Percentiles rank a stretch among this genome's conserved stretches.
These are phyloP conservation scores for Cladorrhinum sp. DNA, from an alignment of 2,329 filamentous ascomycete genomes.

Conservation along the genomic window DNA sequence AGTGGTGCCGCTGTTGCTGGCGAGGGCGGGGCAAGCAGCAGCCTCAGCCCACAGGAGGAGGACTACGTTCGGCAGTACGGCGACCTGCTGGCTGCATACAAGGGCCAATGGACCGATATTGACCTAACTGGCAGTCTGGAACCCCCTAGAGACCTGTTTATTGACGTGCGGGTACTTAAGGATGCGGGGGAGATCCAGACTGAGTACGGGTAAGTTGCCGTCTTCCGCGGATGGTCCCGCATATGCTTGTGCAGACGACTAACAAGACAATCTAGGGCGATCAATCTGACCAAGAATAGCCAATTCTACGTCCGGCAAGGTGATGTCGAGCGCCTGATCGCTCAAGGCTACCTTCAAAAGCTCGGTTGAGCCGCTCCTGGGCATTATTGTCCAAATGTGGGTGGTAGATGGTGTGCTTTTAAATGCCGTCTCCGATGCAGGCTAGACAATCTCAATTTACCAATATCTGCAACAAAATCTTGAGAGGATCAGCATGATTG, in stretches of 20 bases:
- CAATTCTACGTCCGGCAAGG: slow-evolving; percentile 96
- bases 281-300: slow-evolving; percentile 95
- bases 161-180: slow-evolving; percentile 92
- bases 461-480: background rate
- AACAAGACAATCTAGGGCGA: slow-evolving; percentile 59
- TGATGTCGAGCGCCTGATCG: slow-evolving; percentile 90
- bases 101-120: slow-evolving; percentile 97
- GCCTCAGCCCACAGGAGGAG: slow-evolving; percentile 90
- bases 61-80: slow-evolving; percentile 92
- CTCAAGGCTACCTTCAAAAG: slow-evolving; percentile 91
- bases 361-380: slow-evolving; percentile 59
- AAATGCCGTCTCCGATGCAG: background rate
- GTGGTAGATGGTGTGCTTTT: background rate
- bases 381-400: background rate
- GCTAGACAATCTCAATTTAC: background rate
- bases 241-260: slow-evolving; percentile 8
- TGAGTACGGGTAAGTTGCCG: slow-evolving; percentile 80
- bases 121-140: slow-evolving; percentile 92
- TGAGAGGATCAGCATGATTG: background rate
- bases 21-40: slow-evolving; percentile 61
- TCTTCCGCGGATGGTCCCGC: background rate
- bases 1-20: slow-evolving; percentile 36
- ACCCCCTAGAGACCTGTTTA: slow-evolving; percentile 92
- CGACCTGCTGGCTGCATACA: slow-evolving; percentile 91
- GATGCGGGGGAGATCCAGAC: slow-evolving; percentile 99